These are phyloP conservation scores for Claviceps sp. DNA, from an alignment of 2,329 filamentous ascomycete genomes.

Conservation along the genomic window DNA sequence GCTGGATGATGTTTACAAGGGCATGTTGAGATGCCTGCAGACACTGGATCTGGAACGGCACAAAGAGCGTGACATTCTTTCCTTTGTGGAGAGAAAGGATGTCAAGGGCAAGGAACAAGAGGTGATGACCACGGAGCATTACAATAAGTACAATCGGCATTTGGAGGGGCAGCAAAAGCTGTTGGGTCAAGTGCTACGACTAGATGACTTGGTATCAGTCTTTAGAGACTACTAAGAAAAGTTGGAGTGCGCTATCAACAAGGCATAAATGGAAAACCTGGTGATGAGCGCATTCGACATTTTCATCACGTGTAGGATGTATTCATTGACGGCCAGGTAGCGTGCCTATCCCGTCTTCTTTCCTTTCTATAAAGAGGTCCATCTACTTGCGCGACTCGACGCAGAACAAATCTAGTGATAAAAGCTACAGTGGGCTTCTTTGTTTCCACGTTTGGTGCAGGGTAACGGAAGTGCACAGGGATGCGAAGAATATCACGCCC, in stretches of 20 bases:
- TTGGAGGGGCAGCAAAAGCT: slow-evolving; percentile 59
- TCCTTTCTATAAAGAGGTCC: neutral
- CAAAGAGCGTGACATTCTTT: slow-evolving; percentile 57
- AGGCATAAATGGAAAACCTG: neutral
- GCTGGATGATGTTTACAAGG: slow-evolving; percentile 74
- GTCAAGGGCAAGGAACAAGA: slow-evolving; percentile 74
- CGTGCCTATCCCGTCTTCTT: neutral
- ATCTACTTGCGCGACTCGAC: neutral
- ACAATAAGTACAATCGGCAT: slow-evolving; percentile 45
- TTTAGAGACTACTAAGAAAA: slow-evolving; percentile 55
- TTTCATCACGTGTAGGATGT: neutral
- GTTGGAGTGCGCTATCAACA: too few relatives aligned
- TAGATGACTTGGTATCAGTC: slow-evolving; percentile 76
- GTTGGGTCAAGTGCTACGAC: slow-evolving; percentile 60
- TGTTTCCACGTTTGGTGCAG: neutral
- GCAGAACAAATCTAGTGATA: neutral
- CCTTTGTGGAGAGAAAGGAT: slow-evolving; percentile 73
- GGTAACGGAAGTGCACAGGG: neutral
- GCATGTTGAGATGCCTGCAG: slow-evolving; percentile 75
- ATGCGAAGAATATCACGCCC: neutral
- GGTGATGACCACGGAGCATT: slow-evolving; percentile 61
- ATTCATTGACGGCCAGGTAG: neutral
- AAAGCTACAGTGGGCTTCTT: neutral
- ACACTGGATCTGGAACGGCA: slow-evolving; percentile 64
- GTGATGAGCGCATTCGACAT: neutral